Conservation (phyloP, 768 basidiomycete genomes). For the Boletus insuetus region DNA sequence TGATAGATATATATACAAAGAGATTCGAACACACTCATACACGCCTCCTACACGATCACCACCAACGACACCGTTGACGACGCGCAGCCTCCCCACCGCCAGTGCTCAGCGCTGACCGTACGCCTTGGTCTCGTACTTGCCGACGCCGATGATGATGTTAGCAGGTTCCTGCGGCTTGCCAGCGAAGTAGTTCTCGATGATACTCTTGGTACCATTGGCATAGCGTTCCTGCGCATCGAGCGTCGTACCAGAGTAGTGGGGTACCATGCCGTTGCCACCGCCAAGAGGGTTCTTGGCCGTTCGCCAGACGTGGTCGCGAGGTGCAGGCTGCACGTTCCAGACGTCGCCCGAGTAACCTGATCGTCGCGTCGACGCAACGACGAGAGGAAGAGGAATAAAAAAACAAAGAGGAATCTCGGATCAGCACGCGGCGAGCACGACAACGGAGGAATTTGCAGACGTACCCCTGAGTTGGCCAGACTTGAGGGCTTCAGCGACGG, state of each 20-base stretch:
- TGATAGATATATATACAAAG: neutral
- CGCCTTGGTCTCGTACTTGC: slow-evolving; percentile 50
- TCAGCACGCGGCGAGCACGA: neutral
- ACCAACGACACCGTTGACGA: neutral
- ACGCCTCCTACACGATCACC: neutral
- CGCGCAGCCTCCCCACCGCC: neutral
- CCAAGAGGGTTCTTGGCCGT: slow-evolving; percentile 76
- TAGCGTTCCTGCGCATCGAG: slow-evolving; percentile 89
- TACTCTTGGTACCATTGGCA: slow-evolving; percentile 65
- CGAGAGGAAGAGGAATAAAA: neutral
- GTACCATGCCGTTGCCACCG: slow-evolving; percentile 88
- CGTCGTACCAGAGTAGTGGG: slow-evolving; percentile 86
- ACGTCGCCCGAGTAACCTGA: slow-evolving; percentile 54
- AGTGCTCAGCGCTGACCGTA: slow-evolving; percentile 32
- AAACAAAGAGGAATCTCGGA: neutral
- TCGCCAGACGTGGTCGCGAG: slow-evolving; percentile 84
- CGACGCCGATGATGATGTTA: slow-evolving; percentile 75
- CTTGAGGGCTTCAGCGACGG: slow-evolving; percentile 71
- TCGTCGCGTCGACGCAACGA: neutral
- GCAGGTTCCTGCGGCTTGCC: slow-evolving; percentile 66
- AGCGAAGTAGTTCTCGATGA: slow-evolving; percentile 67
- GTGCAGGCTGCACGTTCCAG: slow-evolving; percentile 87
- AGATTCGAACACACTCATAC: too few species aligned
- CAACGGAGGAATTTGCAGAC: neutral
- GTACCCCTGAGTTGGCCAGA: slow-evolving; percentile 69